Conservation (phyloP, 257 asterid species). For the Solanum chiquidenum region DNA sequence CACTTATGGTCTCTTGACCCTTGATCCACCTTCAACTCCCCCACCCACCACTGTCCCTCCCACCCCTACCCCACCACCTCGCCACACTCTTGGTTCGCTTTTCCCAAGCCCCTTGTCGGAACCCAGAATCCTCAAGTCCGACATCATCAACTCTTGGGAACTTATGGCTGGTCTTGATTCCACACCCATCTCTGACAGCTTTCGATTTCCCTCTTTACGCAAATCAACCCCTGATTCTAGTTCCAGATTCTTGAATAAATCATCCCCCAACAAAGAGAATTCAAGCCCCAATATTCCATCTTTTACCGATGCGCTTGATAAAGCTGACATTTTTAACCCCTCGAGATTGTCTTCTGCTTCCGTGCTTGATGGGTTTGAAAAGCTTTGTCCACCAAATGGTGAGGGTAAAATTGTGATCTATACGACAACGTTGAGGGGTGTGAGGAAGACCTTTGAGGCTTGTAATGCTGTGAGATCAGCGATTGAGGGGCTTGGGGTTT, state of each 20-base stretch:
- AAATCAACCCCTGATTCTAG: slow-evolving; percentile 12
- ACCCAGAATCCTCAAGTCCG: slow-evolving; percentile 33
- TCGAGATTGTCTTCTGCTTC: not conserved
- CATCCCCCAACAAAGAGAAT: slow-evolving; percentile 11
- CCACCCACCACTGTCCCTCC: slow-evolving; percentile 9
- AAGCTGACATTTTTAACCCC: slow-evolving; percentile 9
- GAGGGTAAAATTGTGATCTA: slow-evolving; percentile 60
- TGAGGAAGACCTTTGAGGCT: slow-evolving; percentile 74
- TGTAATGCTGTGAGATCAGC: slow-evolving; percentile 79
- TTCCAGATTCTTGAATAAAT: slow-evolving; percentile 23
- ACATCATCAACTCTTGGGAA: slow-evolving; percentile 82
- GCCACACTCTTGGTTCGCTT: slow-evolving; percentile 58
- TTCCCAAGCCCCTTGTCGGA: slow-evolving; percentile 44
- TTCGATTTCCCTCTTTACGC: slow-evolving; percentile 30
- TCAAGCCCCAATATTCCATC: slow-evolving; percentile 16
- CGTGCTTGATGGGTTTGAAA: slow-evolving; percentile 30
- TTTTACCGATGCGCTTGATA: not conserved
- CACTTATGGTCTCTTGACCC: slow-evolving; percentile 70
- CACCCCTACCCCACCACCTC: slow-evolving; percentile 47
- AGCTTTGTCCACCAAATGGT: slow-evolving; percentile 69
- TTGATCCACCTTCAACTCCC: slow-evolving; percentile 44
- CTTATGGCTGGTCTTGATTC: slow-evolving; percentile 82
- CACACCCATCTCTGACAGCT: slow-evolving; percentile 21
- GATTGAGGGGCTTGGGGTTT: slow-evolving; percentile 39
- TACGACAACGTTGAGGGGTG: slow-evolving; percentile 82